Conservation (phyloP, 2,329 filamentous ascomycete genomes). For the Endoconidiophora laricicola region DNA sequence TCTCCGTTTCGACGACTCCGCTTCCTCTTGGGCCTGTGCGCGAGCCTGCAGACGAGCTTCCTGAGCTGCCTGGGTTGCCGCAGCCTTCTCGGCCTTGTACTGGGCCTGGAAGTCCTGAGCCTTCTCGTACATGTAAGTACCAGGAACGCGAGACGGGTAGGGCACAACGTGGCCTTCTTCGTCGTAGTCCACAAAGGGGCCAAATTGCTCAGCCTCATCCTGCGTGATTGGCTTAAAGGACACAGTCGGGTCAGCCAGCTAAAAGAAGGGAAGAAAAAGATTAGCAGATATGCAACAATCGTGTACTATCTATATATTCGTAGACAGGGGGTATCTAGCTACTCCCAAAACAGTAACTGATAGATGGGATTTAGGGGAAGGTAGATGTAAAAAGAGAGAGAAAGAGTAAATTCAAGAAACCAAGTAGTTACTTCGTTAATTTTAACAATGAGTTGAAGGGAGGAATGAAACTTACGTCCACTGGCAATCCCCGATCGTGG, state of each 20-base stretch:
- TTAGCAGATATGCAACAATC: not conserved
- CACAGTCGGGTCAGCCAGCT: not conserved
- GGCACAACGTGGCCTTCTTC: slow-evolving; percentile 28
- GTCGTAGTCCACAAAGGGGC: slow-evolving; percentile 24
- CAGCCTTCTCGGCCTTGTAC: slow-evolving; percentile 22
- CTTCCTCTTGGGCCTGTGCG: slow-evolving; percentile 7
- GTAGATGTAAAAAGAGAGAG: not conserved
- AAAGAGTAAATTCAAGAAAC: too few relatives aligned
- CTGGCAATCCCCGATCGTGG: slow-evolving; percentile 27
- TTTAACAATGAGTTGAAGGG: not conserved
- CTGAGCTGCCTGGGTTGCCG: slow-evolving; percentile 13
- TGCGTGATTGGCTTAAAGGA: slow-evolving; percentile 28
- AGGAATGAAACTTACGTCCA: slow-evolving; percentile 28
- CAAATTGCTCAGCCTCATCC: slow-evolving; percentile 28
- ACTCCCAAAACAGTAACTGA: too few relatives aligned
- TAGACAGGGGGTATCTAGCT: too few relatives aligned
- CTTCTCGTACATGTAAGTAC: slow-evolving; percentile 27
- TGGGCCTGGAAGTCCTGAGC: slow-evolving; percentile 19
- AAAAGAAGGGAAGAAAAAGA: slow-evolving; percentile 8
- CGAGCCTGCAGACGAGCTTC: slow-evolving; percentile 12
- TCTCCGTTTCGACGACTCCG: slow-evolving; percentile 1
- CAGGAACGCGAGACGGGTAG: slow-evolving; percentile 27
- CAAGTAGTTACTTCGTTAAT: too few relatives aligned
- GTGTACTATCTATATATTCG: too few relatives aligned
- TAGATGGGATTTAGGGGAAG: not conserved